Base-by-base conservation (phyloP, 108 stramenopile species). In the Discostella stelligeroides region DNA sequence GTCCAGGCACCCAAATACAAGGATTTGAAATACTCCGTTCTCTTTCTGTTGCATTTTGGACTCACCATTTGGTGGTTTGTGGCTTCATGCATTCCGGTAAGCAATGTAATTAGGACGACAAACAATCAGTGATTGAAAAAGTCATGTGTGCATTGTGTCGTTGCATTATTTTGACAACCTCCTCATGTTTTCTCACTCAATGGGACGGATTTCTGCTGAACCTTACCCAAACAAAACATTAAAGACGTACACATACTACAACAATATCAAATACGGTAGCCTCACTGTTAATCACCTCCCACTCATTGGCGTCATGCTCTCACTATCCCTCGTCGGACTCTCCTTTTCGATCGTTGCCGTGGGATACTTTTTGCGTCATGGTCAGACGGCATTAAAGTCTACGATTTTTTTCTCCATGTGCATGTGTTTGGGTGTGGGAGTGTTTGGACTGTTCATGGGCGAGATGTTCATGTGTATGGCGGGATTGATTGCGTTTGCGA, bases 401-500 rank as follows among this genome's bases (percentile, higher is more conserved):
- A 71, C 82, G 12, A 67, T 89, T 2, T 25, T 83, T 25, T 84
- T 88, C 58, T 67, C 60, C 39, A 60, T 77, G 4, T 14, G 41
- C 20, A 49, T 68, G 25, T 61, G 55, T 48, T 38, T 68, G 20
- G 68, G 67, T 9, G 63, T 82, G 41, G 80, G 72, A 23, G 41
- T 88, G 21, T 12, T 81, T 18, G 72, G 66, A 28, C 43, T 45
- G 43, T 45, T 45, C n/a, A n/a, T 63, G 37, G 14, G 28, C 9
- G 55, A 56, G 11, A 59, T 73, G 39, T 65, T 65, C 41, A 66
- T 73, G 64, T 41, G 54, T 2, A 17, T 65, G 7, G 62, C 13
- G 3, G 28, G 54, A 29, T 27, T 29, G 54, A 11, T 18, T 5
- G 25, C 13, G 6, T 55, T 12, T 27, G 28, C 54, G 3, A 27